Conservation (phyloP, 1,284 basidiomycete species). For the Coriolopsis trogii region DNA sequence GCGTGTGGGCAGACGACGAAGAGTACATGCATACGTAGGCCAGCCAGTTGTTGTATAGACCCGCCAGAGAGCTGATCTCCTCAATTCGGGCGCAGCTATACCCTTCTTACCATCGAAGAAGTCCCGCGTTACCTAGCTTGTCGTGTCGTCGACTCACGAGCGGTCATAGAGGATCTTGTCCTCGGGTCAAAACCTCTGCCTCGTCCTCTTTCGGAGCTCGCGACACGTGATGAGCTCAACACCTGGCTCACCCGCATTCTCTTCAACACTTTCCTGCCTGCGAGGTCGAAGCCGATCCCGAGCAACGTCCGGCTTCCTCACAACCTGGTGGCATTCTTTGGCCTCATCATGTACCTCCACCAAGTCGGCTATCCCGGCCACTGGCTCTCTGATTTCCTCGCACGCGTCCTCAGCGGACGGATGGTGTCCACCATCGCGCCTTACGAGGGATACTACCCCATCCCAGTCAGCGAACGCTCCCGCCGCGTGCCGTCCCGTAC, state of each 20-base stretch:
- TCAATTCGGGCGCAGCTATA: constrained; percentile 28
- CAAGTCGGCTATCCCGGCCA: constrained; percentile 39
- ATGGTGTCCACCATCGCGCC: constrained; percentile 32
- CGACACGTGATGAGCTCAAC: constrained; percentile 34
- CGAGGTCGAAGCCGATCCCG: constrained; percentile 29
- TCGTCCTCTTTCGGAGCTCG: constrained; percentile 32
- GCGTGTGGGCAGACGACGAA: constrained; percentile 30
- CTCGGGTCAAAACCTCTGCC: constrained; percentile 25
- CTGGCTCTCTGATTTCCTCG: constrained; percentile 39
- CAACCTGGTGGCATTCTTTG: constrained; percentile 39
- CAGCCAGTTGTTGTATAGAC: constrained; percentile 3
- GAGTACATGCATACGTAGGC: constrained; percentile 36
- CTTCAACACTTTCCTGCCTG: constrained; percentile 37
- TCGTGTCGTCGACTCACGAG: constrained; percentile 22
- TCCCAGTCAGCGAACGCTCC: constrained; percentile 31
- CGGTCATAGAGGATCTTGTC: constrained; percentile 24
- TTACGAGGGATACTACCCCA: constrained; percentile 31
- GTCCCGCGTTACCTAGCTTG: constrained; percentile 36
- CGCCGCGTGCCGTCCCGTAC: constrained; percentile 24
- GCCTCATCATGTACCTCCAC: constrained; percentile 39
- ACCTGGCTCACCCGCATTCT: constrained; percentile 43
- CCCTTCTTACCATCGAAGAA: constrained; percentile 30
- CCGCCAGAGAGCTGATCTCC: background rate
- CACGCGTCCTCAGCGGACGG: constrained; percentile 32
- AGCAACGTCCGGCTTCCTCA: constrained; percentile 40